Conservation (phyloP, 1,284 basidiomycete genomes). For the Cryptococcus sp. region DNA sequence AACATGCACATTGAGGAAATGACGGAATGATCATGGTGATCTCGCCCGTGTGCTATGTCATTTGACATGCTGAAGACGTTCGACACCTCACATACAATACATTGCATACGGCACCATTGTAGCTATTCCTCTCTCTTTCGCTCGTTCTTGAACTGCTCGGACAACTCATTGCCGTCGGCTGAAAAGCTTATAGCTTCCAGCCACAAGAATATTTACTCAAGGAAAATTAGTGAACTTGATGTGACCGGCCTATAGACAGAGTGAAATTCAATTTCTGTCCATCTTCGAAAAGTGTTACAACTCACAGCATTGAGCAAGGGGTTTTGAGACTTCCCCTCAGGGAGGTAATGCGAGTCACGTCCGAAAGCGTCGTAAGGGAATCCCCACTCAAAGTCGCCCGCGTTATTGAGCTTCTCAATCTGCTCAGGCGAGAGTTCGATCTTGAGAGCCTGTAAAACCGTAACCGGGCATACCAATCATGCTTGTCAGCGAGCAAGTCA, state of each 20-base stretch:
- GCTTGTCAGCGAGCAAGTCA: constrained; percentile 7
- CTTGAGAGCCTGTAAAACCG: constrained; percentile 33
- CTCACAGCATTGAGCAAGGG: constrained; percentile 4
- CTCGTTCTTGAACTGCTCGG: too few relatives aligned
- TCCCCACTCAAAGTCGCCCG: constrained; percentile 18
- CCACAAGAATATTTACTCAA: too few relatives aligned
- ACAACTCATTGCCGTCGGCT: too few relatives aligned
- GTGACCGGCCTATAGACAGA: neutral
- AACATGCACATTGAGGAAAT: too few relatives aligned
- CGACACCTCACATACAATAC: too few relatives aligned
- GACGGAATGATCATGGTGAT: too few relatives aligned
- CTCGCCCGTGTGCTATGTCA: too few relatives aligned
- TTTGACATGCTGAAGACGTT: too few relatives aligned
- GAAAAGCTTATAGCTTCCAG: too few relatives aligned
- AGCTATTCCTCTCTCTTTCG: too few relatives aligned
- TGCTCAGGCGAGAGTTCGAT: constrained; percentile 47
- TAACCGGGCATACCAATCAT: neutral
- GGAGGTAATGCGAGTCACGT: constrained; percentile 17
- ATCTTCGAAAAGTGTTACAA: neutral
- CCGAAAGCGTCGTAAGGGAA: constrained; percentile 22
- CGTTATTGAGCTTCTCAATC: constrained; percentile 44
- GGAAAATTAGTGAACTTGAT: neutral
- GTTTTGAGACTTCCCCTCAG: constrained; percentile 10
- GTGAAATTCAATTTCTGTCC: neutral
- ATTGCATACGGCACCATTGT: too few relatives aligned